These are phyloP conservation scores for Xylaria palmicola DNA, from an alignment of 495 filamentous ascomycete genomes.

Conservation along the genomic window DNA sequence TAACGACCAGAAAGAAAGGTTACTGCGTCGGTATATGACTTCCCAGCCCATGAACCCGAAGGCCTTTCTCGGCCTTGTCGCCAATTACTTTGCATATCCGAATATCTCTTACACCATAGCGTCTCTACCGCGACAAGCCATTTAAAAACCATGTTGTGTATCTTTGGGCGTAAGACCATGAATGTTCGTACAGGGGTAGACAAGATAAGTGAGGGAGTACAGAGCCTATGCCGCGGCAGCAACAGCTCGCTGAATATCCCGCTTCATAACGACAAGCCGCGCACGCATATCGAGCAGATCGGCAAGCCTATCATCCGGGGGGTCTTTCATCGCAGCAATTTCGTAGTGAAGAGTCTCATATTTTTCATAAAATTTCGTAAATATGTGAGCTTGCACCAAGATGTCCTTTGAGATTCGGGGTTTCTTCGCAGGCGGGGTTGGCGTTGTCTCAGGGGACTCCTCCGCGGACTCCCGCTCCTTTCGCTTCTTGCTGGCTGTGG, in stretches of 20 bases:
- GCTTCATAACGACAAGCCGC: conserved; percentile 61
- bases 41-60: not conserved
- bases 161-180: not conserved
- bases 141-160: not conserved
- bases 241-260: conserved; percentile 58
- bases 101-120: not conserved
- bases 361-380: conserved; percentile 61
- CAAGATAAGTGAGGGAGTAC: not conserved
- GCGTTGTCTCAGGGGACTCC: conserved; percentile 28
- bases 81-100: not conserved
- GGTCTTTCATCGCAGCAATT: conserved; percentile 50
- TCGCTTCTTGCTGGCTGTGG: conserved; percentile 38
- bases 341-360: conserved; percentile 63
- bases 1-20: too few species aligned
- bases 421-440: conserved; percentile 35
- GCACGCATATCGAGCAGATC: conserved; percentile 61
- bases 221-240: conserved; percentile 24
- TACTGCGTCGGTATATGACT: not conserved
- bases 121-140: not conserved
- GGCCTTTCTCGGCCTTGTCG: not conserved
- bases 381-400: conserved; percentile 56
- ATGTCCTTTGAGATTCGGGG: conserved; percentile 36
- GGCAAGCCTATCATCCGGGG: conserved; percentile 56
- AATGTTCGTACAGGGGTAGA: not conserved
- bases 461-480: conserved; percentile 29